phyloP scores from a whole-genome alignment of 352 stramenopile genomes.

The Phytophthora foliorum region DNA sequence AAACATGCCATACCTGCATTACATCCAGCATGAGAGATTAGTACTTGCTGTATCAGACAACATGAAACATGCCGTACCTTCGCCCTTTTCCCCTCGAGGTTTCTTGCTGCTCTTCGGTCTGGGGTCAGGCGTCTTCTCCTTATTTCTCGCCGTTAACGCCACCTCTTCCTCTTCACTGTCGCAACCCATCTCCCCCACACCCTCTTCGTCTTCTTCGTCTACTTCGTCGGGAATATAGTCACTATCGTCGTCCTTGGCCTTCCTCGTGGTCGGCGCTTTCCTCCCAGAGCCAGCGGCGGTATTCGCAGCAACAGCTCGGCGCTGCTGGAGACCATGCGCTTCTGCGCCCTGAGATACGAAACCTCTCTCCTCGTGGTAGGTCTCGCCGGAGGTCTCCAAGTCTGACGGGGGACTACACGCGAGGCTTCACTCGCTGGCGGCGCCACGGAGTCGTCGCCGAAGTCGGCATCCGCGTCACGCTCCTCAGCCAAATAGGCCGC shows the following conservation, averaged over 20 bases:
- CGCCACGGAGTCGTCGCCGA: background rate
- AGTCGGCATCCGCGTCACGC: conserved; percentile 1
- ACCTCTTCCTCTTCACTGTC: too few species aligned
- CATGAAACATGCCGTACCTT: background rate
- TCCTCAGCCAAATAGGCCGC: background rate
- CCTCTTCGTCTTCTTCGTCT: background rate
- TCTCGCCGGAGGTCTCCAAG: background rate
- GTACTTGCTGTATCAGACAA: background rate
- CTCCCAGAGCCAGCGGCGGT: background rate
- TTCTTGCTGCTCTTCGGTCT: background rate
- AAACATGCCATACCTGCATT: background rate
- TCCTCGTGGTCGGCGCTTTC: background rate
- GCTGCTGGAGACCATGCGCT: background rate
- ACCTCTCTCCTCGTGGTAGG: background rate
- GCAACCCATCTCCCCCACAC: background rate
- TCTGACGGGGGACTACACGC: background rate
- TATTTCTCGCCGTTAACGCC: background rate
- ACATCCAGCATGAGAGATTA: background rate
- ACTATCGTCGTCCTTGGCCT: conserved; percentile 4
- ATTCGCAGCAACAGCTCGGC: background rate
- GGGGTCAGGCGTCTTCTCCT: too few species aligned
- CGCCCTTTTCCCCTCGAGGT: background rate
- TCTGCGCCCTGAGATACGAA: background rate
- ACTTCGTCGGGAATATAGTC: conserved; percentile 8
- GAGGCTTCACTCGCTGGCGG: background rate